Evolutionary conservation across 2,329 filamentous ascomycete species (phyloP).

Genomic region (Trichophyton mentagrophytes): DNA sequence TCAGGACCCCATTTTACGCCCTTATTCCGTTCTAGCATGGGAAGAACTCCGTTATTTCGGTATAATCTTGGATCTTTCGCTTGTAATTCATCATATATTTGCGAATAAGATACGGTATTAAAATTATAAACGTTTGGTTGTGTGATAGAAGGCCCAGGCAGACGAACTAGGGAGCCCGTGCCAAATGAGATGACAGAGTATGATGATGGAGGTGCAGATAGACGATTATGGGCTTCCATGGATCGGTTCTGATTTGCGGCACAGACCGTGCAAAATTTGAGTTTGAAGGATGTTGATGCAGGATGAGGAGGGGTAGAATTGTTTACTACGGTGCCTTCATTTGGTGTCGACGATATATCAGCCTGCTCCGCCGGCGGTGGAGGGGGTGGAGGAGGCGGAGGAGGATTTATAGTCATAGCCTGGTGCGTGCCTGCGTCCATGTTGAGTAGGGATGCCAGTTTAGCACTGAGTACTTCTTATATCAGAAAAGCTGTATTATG

Average conservation of each 20-base stretch:
- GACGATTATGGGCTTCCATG: conserved; percentile 97
- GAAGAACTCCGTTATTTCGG: conserved; percentile 79
- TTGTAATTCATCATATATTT: conserved; percentile 84
- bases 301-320: conserved; percentile 20
- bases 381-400: conserved; percentile 41
- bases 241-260: conserved; percentile 97
- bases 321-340: conserved; percentile 13
- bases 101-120: conserved; percentile 90
- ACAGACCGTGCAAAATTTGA: conserved; percentile 50
- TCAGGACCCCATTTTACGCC: conserved; percentile 91
- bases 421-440: conserved; percentile 38
- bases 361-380: conserved; percentile 26
- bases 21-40: conserved; percentile 89
- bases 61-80: conserved; percentile 79
- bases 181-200: conserved; percentile 98
- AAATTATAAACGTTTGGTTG: conserved; percentile 97
- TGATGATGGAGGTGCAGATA: conserved; percentile 66
- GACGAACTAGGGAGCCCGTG: conserved; percentile 82
- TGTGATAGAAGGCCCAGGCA: conserved; percentile 79
- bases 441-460: conserved; percentile 9
- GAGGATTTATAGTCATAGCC: conserved; percentile 26
- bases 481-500: background rate
- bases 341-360: conserved; percentile 14
- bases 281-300: conserved; percentile 57
- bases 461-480: background rate